Base-by-base conservation (phyloP, 345 rosid species). In the Bruguiera sexangula region DNA sequence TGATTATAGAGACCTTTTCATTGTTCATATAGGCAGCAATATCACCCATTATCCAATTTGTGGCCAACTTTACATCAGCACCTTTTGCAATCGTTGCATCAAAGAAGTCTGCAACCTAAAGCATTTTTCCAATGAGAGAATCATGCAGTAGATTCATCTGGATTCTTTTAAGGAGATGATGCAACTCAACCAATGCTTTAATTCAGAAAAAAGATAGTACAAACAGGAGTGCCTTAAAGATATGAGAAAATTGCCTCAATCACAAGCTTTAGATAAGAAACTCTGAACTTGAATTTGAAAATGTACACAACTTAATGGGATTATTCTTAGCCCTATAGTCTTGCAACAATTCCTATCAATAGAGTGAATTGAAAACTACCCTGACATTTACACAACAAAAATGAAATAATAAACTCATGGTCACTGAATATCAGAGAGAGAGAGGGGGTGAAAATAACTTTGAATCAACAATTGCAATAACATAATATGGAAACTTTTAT, bases 41-140 rank as follows among this genome's bases (percentile, higher is more conserved):
- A 78, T 94, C 98, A 10, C 97, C 84, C 93, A 91, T 94, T 69
- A 94, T 81, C 98, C 98, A 89, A 76, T 91, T 94, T 62, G 93
- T 83, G 27, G 92, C 88, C 71, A 75, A 75, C 82, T 89, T 89
- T 75, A 84, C 85, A 54, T 91, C 97, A 70, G 97, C 96, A 29
- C 96, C 97, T 65, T 79, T 85, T 39, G 79, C 77, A 62, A 89
- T 80, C 36, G 95, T 90, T 66, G 87, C 89, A 79, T 94, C 97
- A 71, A 94, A 94, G 78, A 84, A 94, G 19, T 75, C 83, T 50
- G 95, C 96, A 55, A 94, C 93, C 98, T 94, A 73, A 60, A 34
- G 66, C 71, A 77, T 55, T 75, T 63, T 72, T 62, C 60, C 74
- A 74, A 69, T 30, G 52, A 63, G 67, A 48, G 8, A 55, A 27